Evolutionary conservation across 1,284 basidiomycete species (phyloP), one percentile per base, ranked within the genome.

Genomic region (Serendipita sp.): DNA sequence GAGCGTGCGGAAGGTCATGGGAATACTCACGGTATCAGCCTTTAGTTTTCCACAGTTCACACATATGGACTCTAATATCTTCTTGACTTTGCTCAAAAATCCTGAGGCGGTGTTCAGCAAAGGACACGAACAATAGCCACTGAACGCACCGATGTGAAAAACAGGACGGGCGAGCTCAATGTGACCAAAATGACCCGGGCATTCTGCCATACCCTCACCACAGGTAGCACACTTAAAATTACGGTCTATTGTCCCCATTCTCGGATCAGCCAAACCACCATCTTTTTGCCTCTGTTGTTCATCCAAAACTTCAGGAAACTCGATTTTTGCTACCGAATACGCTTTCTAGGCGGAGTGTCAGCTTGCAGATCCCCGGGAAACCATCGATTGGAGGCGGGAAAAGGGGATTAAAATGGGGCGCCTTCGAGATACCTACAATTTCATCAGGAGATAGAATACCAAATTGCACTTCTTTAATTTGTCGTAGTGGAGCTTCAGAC

Each of bases 151-250:
- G 73, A 93, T 91, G 74, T 98, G 95, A 72, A 94, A 99, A 35
- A 97, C 93, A 15, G 95, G 94, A 68, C 92, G 81, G 60, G 93
- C 93, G 69, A 99, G 79, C 77, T 99, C 96, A 70, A 99, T 94
- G 75, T 99, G 93, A 64, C 94, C 95, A 77, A 99, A 99, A 75
- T 99, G 96, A 63, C 96, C 96, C 35, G 96, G 95, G 76, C 93
- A 95, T 72, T 95, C 92, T 35, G 91, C 87, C 92, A 95, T 96
- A 60, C 94, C 95, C 81, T 97, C 93, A 70, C 93, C 93, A 75
- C 96, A 99, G 30, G 96, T 99, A 78, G 98, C 93, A 74, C 96
- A 99, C 79, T 99, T 99, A 79, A 96, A 98, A 75, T 98, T 98
- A 67, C 96, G 84, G 78, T 99, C 95, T 74, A 98, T 98, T 58